Base-by-base conservation (phyloP, 495 filamentous ascomycete species). In the Aspergillus indologenus region DNA sequence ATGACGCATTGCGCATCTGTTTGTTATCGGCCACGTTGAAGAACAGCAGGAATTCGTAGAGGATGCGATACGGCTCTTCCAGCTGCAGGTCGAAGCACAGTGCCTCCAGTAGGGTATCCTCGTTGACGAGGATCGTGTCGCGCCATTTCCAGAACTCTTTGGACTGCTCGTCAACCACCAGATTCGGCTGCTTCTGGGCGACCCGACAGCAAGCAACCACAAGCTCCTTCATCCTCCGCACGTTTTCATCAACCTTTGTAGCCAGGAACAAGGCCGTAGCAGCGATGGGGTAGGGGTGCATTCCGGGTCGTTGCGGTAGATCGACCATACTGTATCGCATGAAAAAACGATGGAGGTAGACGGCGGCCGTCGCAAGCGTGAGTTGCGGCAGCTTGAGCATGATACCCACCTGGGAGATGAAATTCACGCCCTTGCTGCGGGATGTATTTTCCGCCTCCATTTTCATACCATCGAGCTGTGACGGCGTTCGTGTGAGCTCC, bases 61-160 rank as follows among this genome's bases (percentile, higher is more conserved):
- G 83, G 31, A 85, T 83, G 57, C 84, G 83, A 73, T 96, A 91
- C 2, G 95, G 92, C 50, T 87, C 85, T 61, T 96, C 89, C 31
- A 96, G 77, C 70, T 90, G 87, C 31, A 99, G 74, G 71, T 99
- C 95, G 69, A 99, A 99, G 68, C 94, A 98, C 34, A 98, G 79
- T 45, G 82, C 83, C 74, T 99, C 94, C 7, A 99, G 81, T 73
- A 98, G 84, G 45, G 91, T 73, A 65, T 98, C 96, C 75, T 99
- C 94, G 65, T 91, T 87, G 61, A 86, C 84, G 2, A 97, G 79
- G 47, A 99, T 93, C 54, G 87, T 91, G 66, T 99, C 94, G 49
- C 90, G 85, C 94, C 94, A 98, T 68, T 85, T 81, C 94, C 94
- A 98, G 69, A 90, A 98, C 61, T 98, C 94, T 62, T 96, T 97